Percentiles rank a stretch among this genome's conserved stretches.
Evolutionary conservation across 768 basidiomycete genomes (phyloP).

Genomic region (Leccinum incarnatum): DNA sequence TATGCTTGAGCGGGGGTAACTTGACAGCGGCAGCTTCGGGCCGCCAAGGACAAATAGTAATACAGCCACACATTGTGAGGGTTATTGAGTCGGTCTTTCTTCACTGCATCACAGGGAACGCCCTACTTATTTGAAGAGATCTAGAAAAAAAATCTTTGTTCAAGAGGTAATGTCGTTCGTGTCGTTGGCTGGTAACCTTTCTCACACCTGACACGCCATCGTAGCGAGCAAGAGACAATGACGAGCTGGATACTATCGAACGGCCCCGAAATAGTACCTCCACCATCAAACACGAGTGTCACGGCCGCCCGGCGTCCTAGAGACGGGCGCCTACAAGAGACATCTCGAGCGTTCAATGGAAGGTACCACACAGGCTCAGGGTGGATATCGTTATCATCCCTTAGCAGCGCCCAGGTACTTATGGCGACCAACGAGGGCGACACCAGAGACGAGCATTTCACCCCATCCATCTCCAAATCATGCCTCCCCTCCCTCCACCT

Average conservation of each 20-base stretch:
- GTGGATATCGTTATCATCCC: no score
- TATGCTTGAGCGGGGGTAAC: background rate
- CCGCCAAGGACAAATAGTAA: no score
- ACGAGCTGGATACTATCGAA: background rate
- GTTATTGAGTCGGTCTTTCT: no score
- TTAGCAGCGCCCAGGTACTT: background rate
- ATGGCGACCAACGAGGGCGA: background rate
- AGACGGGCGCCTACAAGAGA: background rate
- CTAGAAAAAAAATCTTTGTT: no score
- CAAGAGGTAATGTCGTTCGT: background rate
- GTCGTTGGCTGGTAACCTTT: background rate
- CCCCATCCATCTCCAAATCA: background rate
- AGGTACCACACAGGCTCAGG: background rate
- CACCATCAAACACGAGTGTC: background rate
- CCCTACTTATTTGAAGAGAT: no score
- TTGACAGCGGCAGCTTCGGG: no score
- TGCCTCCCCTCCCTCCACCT: constrained; percentile 15
- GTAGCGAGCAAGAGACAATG: no score
- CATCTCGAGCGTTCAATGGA: background rate
- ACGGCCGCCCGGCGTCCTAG: background rate
- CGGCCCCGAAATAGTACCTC: background rate
- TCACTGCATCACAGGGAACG: no score
- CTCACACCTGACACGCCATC: background rate
- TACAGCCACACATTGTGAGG: no score
- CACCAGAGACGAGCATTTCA: background rate